A percentile compares a stretch with the other conserved stretches of the same genome.
Conservation (phyloP, 2,329 filamentous ascomycete genomes). For the Claviceps capensis region DNA sequence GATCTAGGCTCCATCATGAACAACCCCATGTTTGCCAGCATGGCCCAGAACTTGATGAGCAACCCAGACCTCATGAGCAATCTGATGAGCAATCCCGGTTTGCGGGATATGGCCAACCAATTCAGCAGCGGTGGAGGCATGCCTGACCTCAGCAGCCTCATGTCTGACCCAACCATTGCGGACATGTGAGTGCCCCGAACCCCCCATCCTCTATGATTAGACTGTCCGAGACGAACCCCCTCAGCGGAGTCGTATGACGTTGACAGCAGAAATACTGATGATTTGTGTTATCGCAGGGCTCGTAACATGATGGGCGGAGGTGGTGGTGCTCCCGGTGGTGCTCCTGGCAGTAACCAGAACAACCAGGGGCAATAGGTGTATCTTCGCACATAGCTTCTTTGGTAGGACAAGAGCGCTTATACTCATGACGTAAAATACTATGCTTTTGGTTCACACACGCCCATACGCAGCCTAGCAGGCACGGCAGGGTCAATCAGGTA, state of each 20-base stretch:
- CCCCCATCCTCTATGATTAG: no score
- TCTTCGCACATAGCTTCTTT: no score
- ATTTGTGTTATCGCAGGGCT: conserved; percentile 20
- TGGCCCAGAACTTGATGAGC: conserved; percentile 95
- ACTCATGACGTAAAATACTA: no score
- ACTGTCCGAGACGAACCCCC: no score
- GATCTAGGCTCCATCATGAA: conserved; percentile 80
- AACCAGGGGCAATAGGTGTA: not conserved
- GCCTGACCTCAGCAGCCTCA: conserved; percentile 73
- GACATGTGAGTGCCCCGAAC: conserved; percentile 62
- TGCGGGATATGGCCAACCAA: conserved; percentile 75
- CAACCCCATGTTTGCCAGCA: conserved; percentile 96
- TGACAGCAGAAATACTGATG: not conserved
- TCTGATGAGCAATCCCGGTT: conserved; percentile 83
- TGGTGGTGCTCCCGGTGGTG: conserved; percentile 16
- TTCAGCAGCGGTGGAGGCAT: conserved; percentile 70
- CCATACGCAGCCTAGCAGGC: no score
- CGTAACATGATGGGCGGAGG: conserved; percentile 32
- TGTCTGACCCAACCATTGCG: conserved; percentile 84
- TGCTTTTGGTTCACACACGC: no score
- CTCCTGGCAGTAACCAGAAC: conserved; percentile 11
- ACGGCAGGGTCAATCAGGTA: no score
- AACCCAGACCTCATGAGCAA: conserved; percentile 88
- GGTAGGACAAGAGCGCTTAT: no score
- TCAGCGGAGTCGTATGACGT: no score